These are phyloP conservation scores for Colletotrichum coccodes DNA, from an alignment of 2,329 filamentous ascomycete species.

Conservation along the genomic window DNA sequence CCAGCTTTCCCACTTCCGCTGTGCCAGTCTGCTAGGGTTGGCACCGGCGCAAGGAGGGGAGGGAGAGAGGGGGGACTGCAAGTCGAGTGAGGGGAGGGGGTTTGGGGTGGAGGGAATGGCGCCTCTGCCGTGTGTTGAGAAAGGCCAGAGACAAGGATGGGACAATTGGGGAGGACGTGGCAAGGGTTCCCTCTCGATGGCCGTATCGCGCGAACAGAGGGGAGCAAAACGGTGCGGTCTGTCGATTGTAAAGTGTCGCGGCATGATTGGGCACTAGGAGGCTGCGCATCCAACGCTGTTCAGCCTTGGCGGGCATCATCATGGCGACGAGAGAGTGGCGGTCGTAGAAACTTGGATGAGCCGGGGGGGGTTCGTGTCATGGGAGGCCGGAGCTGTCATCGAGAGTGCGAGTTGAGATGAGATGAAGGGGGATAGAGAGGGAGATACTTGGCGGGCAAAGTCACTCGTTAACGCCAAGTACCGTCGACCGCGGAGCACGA, in stretches of 20 bases:
- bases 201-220: background rate
- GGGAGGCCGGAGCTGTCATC: background rate
- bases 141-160: slow-evolving; percentile 5
- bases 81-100: slow-evolving; percentile 2
- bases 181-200: slow-evolving; percentile 10
- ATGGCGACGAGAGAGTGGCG: background rate
- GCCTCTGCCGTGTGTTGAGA: background rate
- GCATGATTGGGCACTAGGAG: slow-evolving; percentile 2
- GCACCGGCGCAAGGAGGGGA: background rate
- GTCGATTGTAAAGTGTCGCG: background rate
- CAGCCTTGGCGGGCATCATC: slow-evolving; percentile 29
- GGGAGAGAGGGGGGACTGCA: too few species aligned
- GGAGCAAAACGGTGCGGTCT: background rate
- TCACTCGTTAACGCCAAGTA: slow-evolving; percentile 31
- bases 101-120: background rate
- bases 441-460: slow-evolving; percentile 25
- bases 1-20: background rate
- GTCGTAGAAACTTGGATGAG: background rate
- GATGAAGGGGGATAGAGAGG: background rate
- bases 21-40: background rate
- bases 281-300: slow-evolving; percentile 6
- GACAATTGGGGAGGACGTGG: background rate
- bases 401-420: background rate
- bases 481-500: slow-evolving; percentile 5
- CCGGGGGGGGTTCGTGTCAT: too few species aligned